These are phyloP conservation scores for Aurantiochytrium sp. DNA, from an alignment of 108 stramenopile genomes.

Conservation along the genomic window DNA sequence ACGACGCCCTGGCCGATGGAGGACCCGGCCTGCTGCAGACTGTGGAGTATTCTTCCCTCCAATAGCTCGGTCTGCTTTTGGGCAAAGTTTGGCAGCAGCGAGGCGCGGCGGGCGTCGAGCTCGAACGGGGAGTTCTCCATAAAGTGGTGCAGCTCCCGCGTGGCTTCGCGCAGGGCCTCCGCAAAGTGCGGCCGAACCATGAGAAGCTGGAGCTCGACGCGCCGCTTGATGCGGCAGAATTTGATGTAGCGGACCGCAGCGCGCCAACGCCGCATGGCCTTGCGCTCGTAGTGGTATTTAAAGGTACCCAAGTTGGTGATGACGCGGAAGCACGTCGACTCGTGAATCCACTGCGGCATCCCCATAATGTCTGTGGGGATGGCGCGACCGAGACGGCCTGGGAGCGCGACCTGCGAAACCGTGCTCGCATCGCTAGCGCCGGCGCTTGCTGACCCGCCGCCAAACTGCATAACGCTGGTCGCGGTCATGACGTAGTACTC, in stretches of 20 bases:
- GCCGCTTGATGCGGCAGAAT: conserved; percentile 1
- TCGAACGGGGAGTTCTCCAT: not conserved
- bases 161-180: not conserved
- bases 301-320: not conserved
- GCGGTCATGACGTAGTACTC: conserved; percentile 23
- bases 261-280: not conserved
- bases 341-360: conserved; percentile 9
- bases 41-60: not conserved
- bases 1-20: conserved; percentile 12
- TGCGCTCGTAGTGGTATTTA: not conserved
- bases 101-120: not conserved
- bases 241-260: conserved; percentile 29
- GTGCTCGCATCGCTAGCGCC: not conserved
- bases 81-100: not conserved
- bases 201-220: not conserved
- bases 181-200: not conserved
- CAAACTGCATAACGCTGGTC: conserved; percentile 19
- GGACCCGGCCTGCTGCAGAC: not conserved
- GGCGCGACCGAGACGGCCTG: not conserved
- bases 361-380: not conserved
- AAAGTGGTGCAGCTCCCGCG: not conserved
- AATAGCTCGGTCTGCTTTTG: conserved; percentile 7
- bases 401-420: not conserved
- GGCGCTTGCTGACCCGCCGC: not conserved
- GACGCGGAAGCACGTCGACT: conserved; percentile 18